Percentiles rank a stretch among this genome's conserved stretches.
Evolutionary conservation across 2,329 filamentous ascomycete genomes (phyloP).

Genomic region (Colletotrichum sp.): DNA sequence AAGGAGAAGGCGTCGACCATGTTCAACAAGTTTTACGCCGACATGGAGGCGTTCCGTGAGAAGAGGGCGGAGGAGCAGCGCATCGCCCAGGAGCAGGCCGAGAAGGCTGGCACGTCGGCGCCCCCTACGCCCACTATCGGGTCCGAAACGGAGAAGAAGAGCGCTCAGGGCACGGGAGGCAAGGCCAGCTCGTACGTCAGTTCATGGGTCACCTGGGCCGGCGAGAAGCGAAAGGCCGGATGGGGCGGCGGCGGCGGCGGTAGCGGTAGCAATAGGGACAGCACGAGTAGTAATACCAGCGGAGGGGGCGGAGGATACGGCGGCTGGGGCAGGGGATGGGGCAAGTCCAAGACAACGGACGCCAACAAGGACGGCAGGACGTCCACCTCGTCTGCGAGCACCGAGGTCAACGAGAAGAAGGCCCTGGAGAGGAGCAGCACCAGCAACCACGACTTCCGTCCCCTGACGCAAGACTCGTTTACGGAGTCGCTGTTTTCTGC

Average conservation of each 20-base stretch:
- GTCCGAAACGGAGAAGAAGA: slow-evolving; percentile 39
- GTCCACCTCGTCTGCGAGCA: slow-evolving; percentile 1
- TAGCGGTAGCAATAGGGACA: not conserved
- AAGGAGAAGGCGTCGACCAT: slow-evolving; percentile 86
- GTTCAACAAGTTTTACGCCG: slow-evolving; percentile 87
- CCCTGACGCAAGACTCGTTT: slow-evolving; percentile 46
- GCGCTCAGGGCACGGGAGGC: slow-evolving; percentile 50
- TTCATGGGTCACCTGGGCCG: slow-evolving; percentile 73
- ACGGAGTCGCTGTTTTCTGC: slow-evolving; percentile 50
- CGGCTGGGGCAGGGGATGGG: slow-evolving; percentile 38
- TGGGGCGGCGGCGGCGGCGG: slow-evolving; percentile 32
- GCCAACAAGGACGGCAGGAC: slow-evolving; percentile 26
- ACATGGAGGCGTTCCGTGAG: slow-evolving; percentile 73
- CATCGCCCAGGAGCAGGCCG: slow-evolving; percentile 23
- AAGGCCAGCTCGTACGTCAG: slow-evolving; percentile 70
- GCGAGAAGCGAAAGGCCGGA: slow-evolving; percentile 72
- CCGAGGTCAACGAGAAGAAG: not conserved
- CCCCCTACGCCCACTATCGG: slow-evolving; percentile 27
- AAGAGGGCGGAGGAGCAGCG: slow-evolving; percentile 44
- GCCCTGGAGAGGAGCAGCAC: not conserved
- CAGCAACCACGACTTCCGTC: slow-evolving; percentile 26
- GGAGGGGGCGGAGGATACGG: slow-evolving; percentile 21
- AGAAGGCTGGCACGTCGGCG: slow-evolving; percentile 18
- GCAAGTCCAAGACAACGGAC: slow-evolving; percentile 22
- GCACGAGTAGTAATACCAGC: slow-evolving; percentile 2